These are phyloP conservation scores for Endoconidiophora laricicola DNA, from an alignment of 2,329 filamentous ascomycete genomes.

Conservation along the genomic window DNA sequence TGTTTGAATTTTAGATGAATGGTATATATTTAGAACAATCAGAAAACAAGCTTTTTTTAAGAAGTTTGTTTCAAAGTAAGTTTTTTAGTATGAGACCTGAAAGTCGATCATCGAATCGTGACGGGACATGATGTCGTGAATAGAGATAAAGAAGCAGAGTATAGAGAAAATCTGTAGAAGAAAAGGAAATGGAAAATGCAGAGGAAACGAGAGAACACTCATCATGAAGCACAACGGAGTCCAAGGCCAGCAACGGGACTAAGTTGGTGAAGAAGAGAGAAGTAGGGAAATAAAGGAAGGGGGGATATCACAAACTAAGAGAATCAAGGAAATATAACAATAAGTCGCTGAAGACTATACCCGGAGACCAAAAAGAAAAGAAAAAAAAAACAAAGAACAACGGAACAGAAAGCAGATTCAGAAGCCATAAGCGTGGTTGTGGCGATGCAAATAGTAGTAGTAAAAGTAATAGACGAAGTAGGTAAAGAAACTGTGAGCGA, in stretches of 20 bases:
- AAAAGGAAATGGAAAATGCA: background rate
- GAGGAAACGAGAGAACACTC: background rate
- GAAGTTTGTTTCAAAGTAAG: too few species aligned
- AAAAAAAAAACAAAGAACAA: background rate
- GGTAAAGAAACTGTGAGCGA: too few species aligned
- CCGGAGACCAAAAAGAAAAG: background rate
- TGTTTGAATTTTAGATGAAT: too few species aligned
- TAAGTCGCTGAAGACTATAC: too few species aligned
- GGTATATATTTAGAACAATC: too few species aligned
- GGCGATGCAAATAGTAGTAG: background rate
- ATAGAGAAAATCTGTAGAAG: background rate
- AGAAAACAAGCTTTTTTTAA: too few species aligned
- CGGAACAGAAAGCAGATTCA: background rate
- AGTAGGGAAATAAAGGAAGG: background rate
- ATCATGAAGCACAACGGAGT: background rate
- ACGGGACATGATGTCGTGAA: background rate
- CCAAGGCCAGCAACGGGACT: too few species aligned
- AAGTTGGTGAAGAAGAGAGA: background rate
- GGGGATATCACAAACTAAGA: background rate
- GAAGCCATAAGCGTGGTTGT: background rate
- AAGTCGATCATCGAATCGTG: too few species aligned
- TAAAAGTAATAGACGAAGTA: background rate
- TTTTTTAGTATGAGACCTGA: too few species aligned
- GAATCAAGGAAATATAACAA: background rate
- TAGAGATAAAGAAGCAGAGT: background rate